Conservation (phyloP, 768 basidiomycete species). For the Termitomyces sp. region DNA sequence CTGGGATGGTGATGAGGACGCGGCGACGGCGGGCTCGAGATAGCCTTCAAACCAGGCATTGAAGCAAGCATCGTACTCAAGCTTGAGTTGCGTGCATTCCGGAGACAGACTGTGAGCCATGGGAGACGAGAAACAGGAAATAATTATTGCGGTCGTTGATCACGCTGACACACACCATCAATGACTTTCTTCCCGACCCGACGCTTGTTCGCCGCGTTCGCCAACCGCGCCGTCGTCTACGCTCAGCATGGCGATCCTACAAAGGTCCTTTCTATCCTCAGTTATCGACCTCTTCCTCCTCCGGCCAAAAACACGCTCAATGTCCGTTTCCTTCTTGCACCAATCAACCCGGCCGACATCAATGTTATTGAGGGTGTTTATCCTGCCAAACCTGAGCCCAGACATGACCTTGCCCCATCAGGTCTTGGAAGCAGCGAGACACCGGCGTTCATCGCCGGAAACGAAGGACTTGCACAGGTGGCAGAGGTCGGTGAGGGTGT, state of each 20-base stretch:
- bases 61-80: constrained; percentile 90
- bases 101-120: constrained; percentile 81
- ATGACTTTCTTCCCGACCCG: constrained; percentile 16
- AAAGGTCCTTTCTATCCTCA: constrained; percentile 48
- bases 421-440: constrained; percentile 25
- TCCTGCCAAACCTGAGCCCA: constrained; percentile 50
- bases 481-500: constrained; percentile 54
- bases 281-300: constrained; percentile 44
- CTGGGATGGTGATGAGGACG: constrained; percentile 31
- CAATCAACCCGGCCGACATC: constrained; percentile 79
- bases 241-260: constrained; percentile 52
- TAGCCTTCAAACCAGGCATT: constrained; percentile 98
- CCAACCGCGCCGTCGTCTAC: constrained; percentile 66
- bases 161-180: neutral
- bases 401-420: constrained; percentile 26
- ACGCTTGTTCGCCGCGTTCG: constrained; percentile 10
- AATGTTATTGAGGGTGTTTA: constrained; percentile 84
- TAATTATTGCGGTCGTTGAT: neutral
- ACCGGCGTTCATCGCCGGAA: constrained; percentile 60
- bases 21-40: constrained; percentile 69
- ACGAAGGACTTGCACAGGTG: constrained; percentile 71
- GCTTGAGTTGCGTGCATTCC: constrained; percentile 87
- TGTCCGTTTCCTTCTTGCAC: constrained; percentile 61
- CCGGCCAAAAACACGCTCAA: constrained; percentile 57
- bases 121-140: neutral